Percentiles rank a stretch among this genome's conserved stretches.
Conservation (phyloP, 805 yeast genomes). For the Candida khao-thaluensis region DNA sequence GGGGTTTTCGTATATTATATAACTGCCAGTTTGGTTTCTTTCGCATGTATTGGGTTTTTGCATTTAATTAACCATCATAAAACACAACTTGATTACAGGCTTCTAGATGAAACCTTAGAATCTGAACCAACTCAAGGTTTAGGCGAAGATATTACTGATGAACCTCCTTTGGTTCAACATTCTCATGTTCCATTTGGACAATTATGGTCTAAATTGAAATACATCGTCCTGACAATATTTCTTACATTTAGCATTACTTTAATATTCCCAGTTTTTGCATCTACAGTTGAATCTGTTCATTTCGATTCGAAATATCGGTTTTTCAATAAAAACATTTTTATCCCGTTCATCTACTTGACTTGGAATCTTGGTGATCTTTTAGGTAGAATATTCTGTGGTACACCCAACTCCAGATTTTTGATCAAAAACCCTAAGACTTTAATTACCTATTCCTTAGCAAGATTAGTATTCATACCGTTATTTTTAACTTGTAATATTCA, state of each 20-base stretch:
- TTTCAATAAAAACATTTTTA: slow-evolving; percentile 48
- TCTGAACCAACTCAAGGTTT: slow-evolving; percentile 4
- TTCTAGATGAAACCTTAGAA: slow-evolving; percentile 14
- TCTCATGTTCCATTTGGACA: slow-evolving; percentile 52
- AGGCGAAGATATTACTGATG: slow-evolving; percentile 11
- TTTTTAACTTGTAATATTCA: slow-evolving; percentile 67
- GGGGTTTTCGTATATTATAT: slow-evolving; percentile 49
- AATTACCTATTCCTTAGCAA: slow-evolving; percentile 51
- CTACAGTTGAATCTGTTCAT: slow-evolving; percentile 55
- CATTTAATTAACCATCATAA: slow-evolving; percentile 30
- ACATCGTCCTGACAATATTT: slow-evolving; percentile 68
- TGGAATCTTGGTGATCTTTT: slow-evolving; percentile 90
- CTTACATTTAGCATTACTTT: slow-evolving; percentile 72
- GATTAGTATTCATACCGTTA: slow-evolving; percentile 66
- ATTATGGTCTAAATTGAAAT: slow-evolving; percentile 61
- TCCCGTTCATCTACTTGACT: slow-evolving; percentile 74
- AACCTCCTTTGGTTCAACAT: slow-evolving; percentile 8
- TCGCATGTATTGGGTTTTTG: slow-evolving; percentile 41
- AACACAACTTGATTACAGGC: slow-evolving; percentile 20
- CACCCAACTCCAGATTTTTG: slow-evolving; percentile 33
- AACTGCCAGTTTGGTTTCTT: slow-evolving; percentile 50
- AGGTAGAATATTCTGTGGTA: slow-evolving; percentile 72
- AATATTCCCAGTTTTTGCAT: slow-evolving; percentile 87
- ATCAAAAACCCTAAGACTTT: slow-evolving; percentile 44
- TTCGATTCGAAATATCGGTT: slow-evolving; percentile 30